Conservation (phyloP, 1,284 basidiomycete genomes). For the Kwoniella shivajii region DNA sequence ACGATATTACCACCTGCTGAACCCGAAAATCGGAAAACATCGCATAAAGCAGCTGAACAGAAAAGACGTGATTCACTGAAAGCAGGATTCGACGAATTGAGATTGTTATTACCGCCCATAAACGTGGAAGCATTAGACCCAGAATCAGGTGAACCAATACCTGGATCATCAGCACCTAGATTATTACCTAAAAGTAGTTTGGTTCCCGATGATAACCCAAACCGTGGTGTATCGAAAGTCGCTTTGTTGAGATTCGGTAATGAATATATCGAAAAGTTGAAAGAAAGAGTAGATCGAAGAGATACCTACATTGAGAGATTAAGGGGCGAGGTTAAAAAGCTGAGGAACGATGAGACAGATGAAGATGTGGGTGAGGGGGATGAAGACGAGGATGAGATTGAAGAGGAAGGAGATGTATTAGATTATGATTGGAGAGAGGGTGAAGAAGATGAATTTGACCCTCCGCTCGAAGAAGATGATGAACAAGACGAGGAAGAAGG, state of each 20-base stretch:
- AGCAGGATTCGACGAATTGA: conserved; percentile 91
- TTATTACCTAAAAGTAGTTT: conserved; percentile 71
- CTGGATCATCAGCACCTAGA: conserved; percentile 80
- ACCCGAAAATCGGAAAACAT: conserved; percentile 65
- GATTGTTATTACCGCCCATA: conserved; percentile 82
- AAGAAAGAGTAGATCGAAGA: conserved; percentile 75
- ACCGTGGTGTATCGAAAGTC: conserved; percentile 92
- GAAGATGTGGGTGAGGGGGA: conserved; percentile 30
- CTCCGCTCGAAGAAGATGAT: conserved; percentile 9
- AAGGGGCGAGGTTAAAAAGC: conserved; percentile 67
- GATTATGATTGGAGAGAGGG: conserved; percentile 33
- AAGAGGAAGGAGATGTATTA: conserved; percentile 36
- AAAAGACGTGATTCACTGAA: conserved; percentile 95
- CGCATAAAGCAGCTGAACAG: conserved; percentile 96
- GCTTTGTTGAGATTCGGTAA: conserved; percentile 88
- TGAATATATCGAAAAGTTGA: conserved; percentile 77
- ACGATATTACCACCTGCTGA: conserved; percentile 36
- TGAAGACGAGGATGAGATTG: conserved; percentile 25
- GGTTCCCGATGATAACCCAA: conserved; percentile 81
- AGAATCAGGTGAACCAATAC: conserved; percentile 68
- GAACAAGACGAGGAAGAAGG: conserved; percentile 8
- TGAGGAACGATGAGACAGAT: conserved; percentile 56
- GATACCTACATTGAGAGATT: conserved; percentile 76
- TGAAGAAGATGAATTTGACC: conserved; percentile 31
- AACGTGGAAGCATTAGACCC: conserved; percentile 66